Evolutionary conservation across 495 filamentous ascomycete genomes (phyloP), one percentile per base, ranked within the genome.

Genomic region (Eremomyces bilateralis): DNA sequence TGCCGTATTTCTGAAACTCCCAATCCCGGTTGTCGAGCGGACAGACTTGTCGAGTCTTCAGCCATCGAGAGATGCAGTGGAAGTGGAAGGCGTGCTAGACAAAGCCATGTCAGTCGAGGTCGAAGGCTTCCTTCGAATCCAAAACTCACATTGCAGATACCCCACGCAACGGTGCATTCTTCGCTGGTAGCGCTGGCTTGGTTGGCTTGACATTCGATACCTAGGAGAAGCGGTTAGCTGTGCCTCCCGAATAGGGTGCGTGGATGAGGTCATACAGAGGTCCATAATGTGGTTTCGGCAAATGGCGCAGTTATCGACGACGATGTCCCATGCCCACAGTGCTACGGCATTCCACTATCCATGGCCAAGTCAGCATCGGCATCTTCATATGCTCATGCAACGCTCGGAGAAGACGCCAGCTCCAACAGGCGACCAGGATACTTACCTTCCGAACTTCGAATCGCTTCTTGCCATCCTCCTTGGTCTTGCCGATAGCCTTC

Each of bases 231-330:
- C 10, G 20, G 16, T 41, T 33, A 44, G 20, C 36, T 25, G 15
- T 17, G 28, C 4, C 21, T 35, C 33, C n/a, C n/a, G n/a, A n/a
- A n/a, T n/a, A n/a, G n/a, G 24, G 8, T 2, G 40, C 4, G 15
- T 21, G 22, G 22, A 40, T 15, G 4, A 31, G 11, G 24, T 54
- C 71, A 41, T 65, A 84, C 83, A 99, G 19, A 99, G 63, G 53
- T 99, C 88, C 88, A 99, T 99, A 53, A 99, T 99, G 52, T 99
- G 88, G 50, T 99, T 99, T 45, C 88, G 71, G 61, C 88, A 99
- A 49, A 99, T 99, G 39, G 88, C 88, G 54, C 88, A 99, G 64
- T 99, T 99, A 60, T 99, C 88, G 34, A 99, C 88, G 10, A 99
- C 85, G 35, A 99, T 99, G 56, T 99, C 88, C 88, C 88, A 99